These are phyloP conservation scores for Tetracentron sinense DNA, from an alignment of 164 flowering plant genomes.

Conservation along the genomic window DNA sequence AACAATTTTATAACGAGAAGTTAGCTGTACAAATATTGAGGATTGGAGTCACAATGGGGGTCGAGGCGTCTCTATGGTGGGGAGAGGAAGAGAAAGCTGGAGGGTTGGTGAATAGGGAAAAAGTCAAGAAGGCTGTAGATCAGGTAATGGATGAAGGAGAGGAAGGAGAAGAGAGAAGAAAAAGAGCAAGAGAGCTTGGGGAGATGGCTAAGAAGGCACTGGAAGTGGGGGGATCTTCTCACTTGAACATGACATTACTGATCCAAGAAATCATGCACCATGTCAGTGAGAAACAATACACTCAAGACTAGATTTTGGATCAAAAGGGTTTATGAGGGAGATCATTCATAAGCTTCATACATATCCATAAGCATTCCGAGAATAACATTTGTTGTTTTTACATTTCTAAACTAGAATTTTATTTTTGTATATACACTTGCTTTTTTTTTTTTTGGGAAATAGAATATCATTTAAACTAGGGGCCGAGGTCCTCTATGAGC, in stretches of 20 bases:
- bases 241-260: constrained; percentile 23
- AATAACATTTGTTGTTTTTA: too few relatives aligned
- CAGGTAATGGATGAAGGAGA: constrained; percentile 31
- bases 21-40: constrained; percentile 25
- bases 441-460: too few relatives aligned
- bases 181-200: constrained; percentile 29
- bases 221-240: constrained; percentile 46
- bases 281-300: too few relatives aligned
- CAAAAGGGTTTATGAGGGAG: too few relatives aligned
- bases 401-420: too few relatives aligned
- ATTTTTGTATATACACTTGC: too few relatives aligned
- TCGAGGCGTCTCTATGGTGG: constrained; percentile 12
- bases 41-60: constrained; percentile 38
- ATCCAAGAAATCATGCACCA: constrained; percentile 23
- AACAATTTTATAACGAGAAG: constrained; percentile 41
- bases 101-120: constrained; percentile 29
- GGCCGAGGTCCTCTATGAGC: too few relatives aligned
- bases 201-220: constrained; percentile 29
- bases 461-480: too few relatives aligned
- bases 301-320: too few relatives aligned
- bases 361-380: too few relatives aligned
- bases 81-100: constrained; percentile 27
- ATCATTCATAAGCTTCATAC: too few relatives aligned
- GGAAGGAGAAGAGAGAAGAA: constrained; percentile 38
- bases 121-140: constrained; percentile 29